phyloP scores from a whole-genome alignment of 148 eudicot genomes.

The Beta vulgaris region DNA sequence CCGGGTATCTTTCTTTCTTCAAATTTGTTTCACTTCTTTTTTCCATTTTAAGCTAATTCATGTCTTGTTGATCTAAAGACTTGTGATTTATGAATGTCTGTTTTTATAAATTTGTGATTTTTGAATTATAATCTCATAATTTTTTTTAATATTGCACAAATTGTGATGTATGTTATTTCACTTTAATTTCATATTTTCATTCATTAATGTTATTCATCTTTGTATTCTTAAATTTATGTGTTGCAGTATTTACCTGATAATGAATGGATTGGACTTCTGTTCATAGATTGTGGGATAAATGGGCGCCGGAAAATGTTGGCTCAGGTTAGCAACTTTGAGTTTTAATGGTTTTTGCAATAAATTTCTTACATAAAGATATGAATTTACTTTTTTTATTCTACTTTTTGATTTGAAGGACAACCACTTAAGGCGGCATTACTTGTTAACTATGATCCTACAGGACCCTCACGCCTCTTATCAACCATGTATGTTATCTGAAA shows the following conservation, averaged over 20 bases:
- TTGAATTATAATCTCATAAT: no score
- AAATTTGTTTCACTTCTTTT: no score
- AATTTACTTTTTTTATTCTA: conserved; percentile 7
- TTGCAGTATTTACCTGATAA: conserved; percentile 28
- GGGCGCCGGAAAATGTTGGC: conserved; percentile 68
- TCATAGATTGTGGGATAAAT: conserved; percentile 74
- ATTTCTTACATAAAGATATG: neutral
- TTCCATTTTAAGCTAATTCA: no score
- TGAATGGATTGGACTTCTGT: conserved; percentile 79
- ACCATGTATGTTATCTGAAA: conserved; percentile 56
- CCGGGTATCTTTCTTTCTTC: no score
- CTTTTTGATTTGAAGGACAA: conserved; percentile 40
- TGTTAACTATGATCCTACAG: conserved; percentile 82
- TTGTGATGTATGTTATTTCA: no score
- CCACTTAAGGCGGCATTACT: conserved; percentile 80
- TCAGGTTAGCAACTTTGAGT: conserved; percentile 53
- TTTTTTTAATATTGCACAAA: no score
- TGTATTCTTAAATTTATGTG: neutral
- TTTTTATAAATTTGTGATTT: no score
- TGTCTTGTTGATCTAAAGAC: no score
- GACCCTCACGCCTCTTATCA: conserved; percentile 90
- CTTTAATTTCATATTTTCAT: no score
- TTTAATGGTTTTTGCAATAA: neutral
- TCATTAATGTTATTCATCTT: no score
- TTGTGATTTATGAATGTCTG: no score